Evolutionary conservation across 176 grass and related monocot species (phyloP).

Genomic region (Aegilops longissima): DNA sequence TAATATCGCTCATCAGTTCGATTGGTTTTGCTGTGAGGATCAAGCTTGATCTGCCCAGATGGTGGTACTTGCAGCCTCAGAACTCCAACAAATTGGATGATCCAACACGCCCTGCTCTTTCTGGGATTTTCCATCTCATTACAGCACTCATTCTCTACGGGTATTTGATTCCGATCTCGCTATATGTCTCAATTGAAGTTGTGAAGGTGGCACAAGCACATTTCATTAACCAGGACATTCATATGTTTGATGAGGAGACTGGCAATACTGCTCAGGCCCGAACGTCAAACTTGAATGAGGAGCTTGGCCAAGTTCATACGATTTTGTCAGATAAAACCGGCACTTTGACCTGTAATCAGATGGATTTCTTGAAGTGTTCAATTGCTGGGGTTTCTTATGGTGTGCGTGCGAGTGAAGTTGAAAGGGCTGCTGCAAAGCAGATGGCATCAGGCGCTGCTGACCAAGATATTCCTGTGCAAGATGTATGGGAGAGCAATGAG

Average conservation of each 20-base stretch:
- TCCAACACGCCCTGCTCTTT: conserved; percentile 58
- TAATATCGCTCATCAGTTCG: conserved; percentile 94
- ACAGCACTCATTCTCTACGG: conserved; percentile 98
- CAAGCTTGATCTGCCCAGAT: conserved; percentile 65
- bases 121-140: conserved; percentile 94
- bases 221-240: conserved; percentile 94
- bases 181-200: conserved; percentile 96
- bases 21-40: conserved; percentile 88
- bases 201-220: conserved; percentile 91
- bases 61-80: conserved; percentile 86
- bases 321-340: conserved; percentile 95
- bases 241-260: conserved; percentile 95
- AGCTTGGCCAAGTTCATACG: conserved; percentile 94
- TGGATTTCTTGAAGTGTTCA: conserved; percentile 98
- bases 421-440: conserved; percentile 87
- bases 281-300: conserved; percentile 96
- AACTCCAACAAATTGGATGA: conserved; percentile 59
- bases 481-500: conserved; percentile 58
- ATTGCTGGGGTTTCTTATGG: conserved; percentile 89
- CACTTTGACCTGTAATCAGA: conserved; percentile 97
- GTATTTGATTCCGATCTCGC: conserved; percentile 93
- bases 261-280: conserved; percentile 85
- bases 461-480: conserved; percentile 37
- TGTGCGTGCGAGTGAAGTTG: conserved; percentile 85
- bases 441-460: conserved; percentile 56